Conservation (phyloP, 164 flowering plant species). For the Hamamelis virginiana region DNA sequence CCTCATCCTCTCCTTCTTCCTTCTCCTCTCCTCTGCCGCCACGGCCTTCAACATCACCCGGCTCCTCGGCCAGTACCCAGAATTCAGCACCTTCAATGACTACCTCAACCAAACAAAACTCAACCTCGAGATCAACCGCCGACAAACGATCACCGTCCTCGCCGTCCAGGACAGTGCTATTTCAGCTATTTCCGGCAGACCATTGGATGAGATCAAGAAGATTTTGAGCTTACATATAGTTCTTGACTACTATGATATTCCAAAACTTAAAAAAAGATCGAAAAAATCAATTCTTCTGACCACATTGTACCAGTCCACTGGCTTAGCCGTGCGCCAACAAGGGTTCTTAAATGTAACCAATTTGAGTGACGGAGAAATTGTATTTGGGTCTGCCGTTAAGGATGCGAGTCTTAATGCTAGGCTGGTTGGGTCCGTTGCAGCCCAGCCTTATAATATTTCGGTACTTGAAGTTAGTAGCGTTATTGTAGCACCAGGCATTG, state of each 20-base stretch:
- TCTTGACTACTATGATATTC: constrained; percentile 59
- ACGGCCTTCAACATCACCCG: constrained; percentile 60
- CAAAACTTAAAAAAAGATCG: constrained; percentile 34
- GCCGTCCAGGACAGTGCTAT: constrained; percentile 42
- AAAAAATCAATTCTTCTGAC: constrained; percentile 36
- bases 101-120: constrained; percentile 49
- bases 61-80: constrained; percentile 38
- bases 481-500: constrained; percentile 44
- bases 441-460: constrained; percentile 63
- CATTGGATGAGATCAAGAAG: constrained; percentile 27
- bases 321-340: constrained; percentile 32
- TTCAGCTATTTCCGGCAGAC: constrained; percentile 26
- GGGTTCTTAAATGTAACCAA: constrained; percentile 58
- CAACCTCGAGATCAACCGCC: constrained; percentile 43
- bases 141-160: constrained; percentile 65
- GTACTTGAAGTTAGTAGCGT: constrained; percentile 46
- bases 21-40: constrained; percentile 24
- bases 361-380: constrained; percentile 23
- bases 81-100: constrained; percentile 49
- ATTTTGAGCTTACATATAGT: constrained; percentile 57
- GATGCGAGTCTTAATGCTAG: constrained; percentile 38
- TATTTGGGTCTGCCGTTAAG: constrained; percentile 50
- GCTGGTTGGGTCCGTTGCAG: constrained; percentile 30
- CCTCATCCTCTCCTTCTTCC: constrained; percentile 24
- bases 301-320: constrained; percentile 60